phyloP scores from a whole-genome alignment of 1,284 basidiomycete genomes.

The Coniferiporia weirii region DNA sequence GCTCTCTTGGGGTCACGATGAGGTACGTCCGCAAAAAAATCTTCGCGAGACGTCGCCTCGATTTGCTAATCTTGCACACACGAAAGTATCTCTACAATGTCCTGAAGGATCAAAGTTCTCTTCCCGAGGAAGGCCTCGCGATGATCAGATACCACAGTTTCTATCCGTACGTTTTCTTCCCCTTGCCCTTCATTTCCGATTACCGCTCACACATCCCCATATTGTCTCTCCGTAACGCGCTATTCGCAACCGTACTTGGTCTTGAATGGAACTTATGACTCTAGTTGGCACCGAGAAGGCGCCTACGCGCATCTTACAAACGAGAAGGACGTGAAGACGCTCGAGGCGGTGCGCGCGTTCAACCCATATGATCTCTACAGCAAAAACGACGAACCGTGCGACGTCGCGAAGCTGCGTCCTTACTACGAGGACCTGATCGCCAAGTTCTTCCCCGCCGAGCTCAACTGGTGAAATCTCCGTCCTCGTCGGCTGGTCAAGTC shows the following conservation, averaged over 20 bases:
- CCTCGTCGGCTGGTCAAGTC: background rate
- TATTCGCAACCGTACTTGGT: background rate
- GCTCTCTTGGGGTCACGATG: slow-evolving; percentile 88
- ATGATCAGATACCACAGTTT: slow-evolving; percentile 96
- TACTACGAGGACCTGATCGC: slow-evolving; percentile 81
- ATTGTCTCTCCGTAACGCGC: background rate
- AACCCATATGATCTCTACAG: slow-evolving; percentile 91
- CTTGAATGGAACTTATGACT: background rate
- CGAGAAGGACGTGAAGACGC: slow-evolving; percentile 55
- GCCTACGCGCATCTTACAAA: slow-evolving; percentile 78
- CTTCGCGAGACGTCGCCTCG: background rate
- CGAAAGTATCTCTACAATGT: slow-evolving; percentile 65
- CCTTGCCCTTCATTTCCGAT: background rate
- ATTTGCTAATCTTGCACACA: background rate
- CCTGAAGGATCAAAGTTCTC: slow-evolving; percentile 70
- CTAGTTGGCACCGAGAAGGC: slow-evolving; percentile 79
- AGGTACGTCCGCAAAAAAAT: slow-evolving; percentile 42
- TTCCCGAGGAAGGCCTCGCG: slow-evolving; percentile 78
- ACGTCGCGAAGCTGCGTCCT: slow-evolving; percentile 60
- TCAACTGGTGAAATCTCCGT: slow-evolving; percentile 59
- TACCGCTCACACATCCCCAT: slow-evolving; percentile 4
- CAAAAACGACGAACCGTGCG: slow-evolving; percentile 73
- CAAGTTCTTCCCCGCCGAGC: slow-evolving; percentile 77
- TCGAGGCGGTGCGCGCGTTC: slow-evolving; percentile 71
- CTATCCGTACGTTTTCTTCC: slow-evolving; percentile 58